Evolutionary conservation across 768 basidiomycete genomes (phyloP), one percentile per base, ranked within the genome.

Genomic region (Termitomyces bulborhizus): DNA sequence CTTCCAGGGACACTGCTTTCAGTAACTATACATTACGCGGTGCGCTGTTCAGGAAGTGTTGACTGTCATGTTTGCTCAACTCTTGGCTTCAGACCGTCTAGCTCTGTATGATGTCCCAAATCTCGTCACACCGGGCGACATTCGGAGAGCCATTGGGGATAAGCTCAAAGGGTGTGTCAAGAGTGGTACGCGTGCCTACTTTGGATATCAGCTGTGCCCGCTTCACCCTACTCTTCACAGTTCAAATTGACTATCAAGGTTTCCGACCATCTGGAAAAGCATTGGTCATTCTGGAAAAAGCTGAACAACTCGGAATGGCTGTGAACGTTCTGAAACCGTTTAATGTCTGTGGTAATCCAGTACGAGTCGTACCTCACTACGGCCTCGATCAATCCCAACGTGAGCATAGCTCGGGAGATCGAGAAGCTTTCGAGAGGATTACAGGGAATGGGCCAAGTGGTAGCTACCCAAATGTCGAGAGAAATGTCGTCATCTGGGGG

Each of bases 201-300:
- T 18, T 51, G 16, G n/a, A 27, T 31, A 4, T 3, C 5, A 24
- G 34, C 40, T 37, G 12, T 44, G 26, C 1, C 26, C 27, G 21
- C 6, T 49, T 24, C 12, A 39, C 46, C 24, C 24, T 37, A 36
- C 57, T 31, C 13, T 37, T 8, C 56, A 16, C 57, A 89, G 88
- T 84, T 26, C 72, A 77, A 18, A 62, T 88, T 29, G 73, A 84
- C 51, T 88, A 91, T 61, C 60, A 73, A 39, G 77, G 77, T 50
- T 87, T 88, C 68, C 63, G 69, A 24, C 84, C 86, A 6, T 82
- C 80, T 1, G 80, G 83, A 31, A 68, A 70, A 21, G 89, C 86
- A 6, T 71, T 79, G 59, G 66, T 92, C 46, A 79, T 81, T 13
- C 67, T 90, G 54, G 66, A 75, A 11, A 70, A 75, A 36, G 68